Evolutionary conservation across 768 basidiomycete genomes (phyloP).

Genomic region (Sporobolomyces pararoseus): DNA sequence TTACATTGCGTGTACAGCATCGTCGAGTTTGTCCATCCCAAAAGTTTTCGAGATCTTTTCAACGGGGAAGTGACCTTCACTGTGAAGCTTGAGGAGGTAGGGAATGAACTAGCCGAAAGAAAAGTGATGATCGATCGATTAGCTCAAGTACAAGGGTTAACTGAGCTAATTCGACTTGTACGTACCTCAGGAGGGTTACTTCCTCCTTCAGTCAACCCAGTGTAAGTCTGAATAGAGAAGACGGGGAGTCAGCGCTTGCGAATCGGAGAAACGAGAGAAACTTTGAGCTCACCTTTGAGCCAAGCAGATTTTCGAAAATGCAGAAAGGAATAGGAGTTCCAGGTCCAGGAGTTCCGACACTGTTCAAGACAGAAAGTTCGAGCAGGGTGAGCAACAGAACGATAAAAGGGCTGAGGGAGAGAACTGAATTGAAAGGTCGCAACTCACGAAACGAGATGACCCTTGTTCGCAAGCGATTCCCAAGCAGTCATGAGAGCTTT

Average conservation of each 20-base stretch:
- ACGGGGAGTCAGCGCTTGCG: background rate
- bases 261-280: background rate
- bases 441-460: conserved; percentile 12
- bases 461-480: conserved; percentile 17
- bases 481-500: conserved; percentile 34
- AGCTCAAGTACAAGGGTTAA: background rate
- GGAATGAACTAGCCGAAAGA: conserved; percentile 37
- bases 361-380: background rate
- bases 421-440: too few relatives aligned
- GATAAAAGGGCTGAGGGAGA: too few relatives aligned
- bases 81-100: conserved; percentile 40
- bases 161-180: too few relatives aligned
- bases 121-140: background rate
- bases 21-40: conserved; percentile 39
- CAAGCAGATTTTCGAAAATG: conserved; percentile 28
- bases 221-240: conserved; percentile 6
- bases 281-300: background rate
- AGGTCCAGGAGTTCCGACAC: conserved; percentile 22
- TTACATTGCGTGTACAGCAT: conserved; percentile 41
- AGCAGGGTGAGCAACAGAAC: background rate
- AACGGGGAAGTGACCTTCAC: conserved; percentile 46
- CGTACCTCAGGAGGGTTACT: conserved; percentile 35
- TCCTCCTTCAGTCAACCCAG: conserved; percentile 38
- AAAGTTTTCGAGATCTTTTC: conserved; percentile 44
- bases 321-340: conserved; percentile 9